Conservation (phyloP, 2,329 filamentous ascomycete species). For the Botrytis tulipae region DNA sequence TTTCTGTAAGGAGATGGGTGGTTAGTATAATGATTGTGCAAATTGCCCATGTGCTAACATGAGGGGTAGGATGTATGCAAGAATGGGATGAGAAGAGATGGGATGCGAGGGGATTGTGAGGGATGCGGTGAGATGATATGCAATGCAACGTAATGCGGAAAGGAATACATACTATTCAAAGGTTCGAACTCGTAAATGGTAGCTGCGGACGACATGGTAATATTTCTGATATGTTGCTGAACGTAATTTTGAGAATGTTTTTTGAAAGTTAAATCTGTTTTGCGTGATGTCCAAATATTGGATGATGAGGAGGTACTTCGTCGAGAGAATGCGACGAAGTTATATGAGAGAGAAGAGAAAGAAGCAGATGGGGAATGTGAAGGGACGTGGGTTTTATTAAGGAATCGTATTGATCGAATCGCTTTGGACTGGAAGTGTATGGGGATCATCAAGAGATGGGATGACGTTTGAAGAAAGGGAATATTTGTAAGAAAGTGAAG, state of each 20-base stretch:
- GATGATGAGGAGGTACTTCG: not conserved
- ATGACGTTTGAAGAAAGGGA: slow-evolving; percentile 2
- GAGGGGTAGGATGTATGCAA: not conserved
- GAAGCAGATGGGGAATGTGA: not conserved
- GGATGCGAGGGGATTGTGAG: not conserved
- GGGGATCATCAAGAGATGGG: not conserved
- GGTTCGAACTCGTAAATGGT: slow-evolving; percentile 83
- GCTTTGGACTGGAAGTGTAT: not conserved
- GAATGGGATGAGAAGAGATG: not conserved
- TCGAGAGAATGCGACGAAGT: slow-evolving; percentile 2
- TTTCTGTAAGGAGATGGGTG: slow-evolving; percentile 52
- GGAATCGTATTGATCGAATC: not conserved
- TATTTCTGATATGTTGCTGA: slow-evolving; percentile 15
- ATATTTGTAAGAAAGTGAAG: slow-evolving; percentile 16
- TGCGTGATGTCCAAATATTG: slow-evolving; percentile 13
- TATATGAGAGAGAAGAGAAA: not conserved
- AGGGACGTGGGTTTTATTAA: not conserved
- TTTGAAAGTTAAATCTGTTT: not conserved
- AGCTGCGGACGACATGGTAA: slow-evolving; percentile 63
- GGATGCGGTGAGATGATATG: not conserved
- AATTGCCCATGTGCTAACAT: not conserved
- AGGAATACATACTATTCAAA: slow-evolving; percentile 64
- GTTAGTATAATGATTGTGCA: slow-evolving; percentile 19
- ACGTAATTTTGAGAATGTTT: slow-evolving; percentile 6
- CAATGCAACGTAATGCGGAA: not conserved